Base-by-base conservation (phyloP, 2,329 filamentous ascomycete species). In the Curvularia spicifera region DNA sequence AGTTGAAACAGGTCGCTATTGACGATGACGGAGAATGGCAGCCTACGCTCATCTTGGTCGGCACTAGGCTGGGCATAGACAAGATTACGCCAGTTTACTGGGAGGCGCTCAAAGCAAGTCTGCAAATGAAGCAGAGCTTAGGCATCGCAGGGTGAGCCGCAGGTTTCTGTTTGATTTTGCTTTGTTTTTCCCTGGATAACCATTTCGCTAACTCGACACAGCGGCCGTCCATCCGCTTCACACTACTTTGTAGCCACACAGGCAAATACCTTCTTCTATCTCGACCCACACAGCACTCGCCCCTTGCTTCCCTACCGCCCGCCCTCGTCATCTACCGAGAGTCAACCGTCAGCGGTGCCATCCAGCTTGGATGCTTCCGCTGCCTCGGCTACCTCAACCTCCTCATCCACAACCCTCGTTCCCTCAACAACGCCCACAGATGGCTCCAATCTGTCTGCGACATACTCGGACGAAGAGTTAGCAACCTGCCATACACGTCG, bases 11-110 rank as follows among this genome's bases (percentile, higher is more conserved):
- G 61, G 85, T 92, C 51, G 93, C 95, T 6, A 87, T 87, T 62
- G 84, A 87, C 13, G 82, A 87, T 53, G 84, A 87, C 37, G 82
- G 84, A 46, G 76, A 73, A 0, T 96, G 97, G 68, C 85, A 88
- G 26, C 94, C 95, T 5, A 98, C 93, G 0, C 80, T 99, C 33
- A 90, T 99, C 53, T 83, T 99, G 7, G 87, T 99, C 9, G 91
- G 93, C 43, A 95, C 94, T 15, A 85, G 95, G 52, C 80, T 99
- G 24, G 95, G 95, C 6, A 95, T 98, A 65, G 94, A 98, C 66
- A 92, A 95, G 71, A 90, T 98, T 67, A 99, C 93, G 0, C 90
- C 91, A 0, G 91, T 96, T 2, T 99, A 99, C 71, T 96, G 94
- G 88, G 91, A 96, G 73, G 91, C 93, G n/a, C 83, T 99, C 33